Percentiles rank a stretch among this genome's conserved stretches.
phyloP scores from a whole-genome alignment of 2,329 filamentous ascomycete genomes.

The Xylariomycetidae sp. region DNA sequence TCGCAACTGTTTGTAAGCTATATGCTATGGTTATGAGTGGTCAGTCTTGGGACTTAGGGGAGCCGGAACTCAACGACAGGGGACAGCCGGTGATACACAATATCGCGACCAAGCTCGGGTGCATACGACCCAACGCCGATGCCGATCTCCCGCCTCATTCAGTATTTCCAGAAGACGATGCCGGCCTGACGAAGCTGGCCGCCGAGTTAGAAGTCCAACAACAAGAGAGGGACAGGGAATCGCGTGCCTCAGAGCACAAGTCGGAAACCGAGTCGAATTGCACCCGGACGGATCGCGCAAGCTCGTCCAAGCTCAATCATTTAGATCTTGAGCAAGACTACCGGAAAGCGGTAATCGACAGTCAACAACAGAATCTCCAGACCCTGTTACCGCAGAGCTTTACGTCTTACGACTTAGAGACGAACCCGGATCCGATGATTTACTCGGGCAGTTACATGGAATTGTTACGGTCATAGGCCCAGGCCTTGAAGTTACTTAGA shows the following conservation, averaged over 20 bases:
- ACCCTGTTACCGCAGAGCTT: conserved; percentile 53
- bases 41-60: conserved; percentile 57
- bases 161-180: conserved; percentile 58
- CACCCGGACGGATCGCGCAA: conserved; percentile 43
- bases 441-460: conserved; percentile 46
- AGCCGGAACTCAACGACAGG: conserved; percentile 59
- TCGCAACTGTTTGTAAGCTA: conserved; percentile 61
- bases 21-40: conserved; percentile 58
- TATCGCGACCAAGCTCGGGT: conserved; percentile 60
- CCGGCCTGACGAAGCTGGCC: conserved; percentile 53
- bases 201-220: conserved; percentile 48
- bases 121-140: conserved; percentile 59
- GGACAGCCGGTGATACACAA: conserved; percentile 62
- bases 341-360: conserved; percentile 42
- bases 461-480: conserved; percentile 25
- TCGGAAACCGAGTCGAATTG: conserved; percentile 31
- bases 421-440: conserved; percentile 50
- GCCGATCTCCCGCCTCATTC: conserved; percentile 53
- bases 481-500: too few relatives aligned
- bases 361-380: conserved; percentile 34
- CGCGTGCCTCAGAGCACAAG: conserved; percentile 24
- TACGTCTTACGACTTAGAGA: conserved; percentile 37
- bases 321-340: conserved; percentile 54
- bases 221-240: conserved; percentile 31
- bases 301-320: conserved; percentile 51